Evolutionary conservation across 345 rosid genomes (phyloP).

Genomic region (Heritiera littoralis): DNA sequence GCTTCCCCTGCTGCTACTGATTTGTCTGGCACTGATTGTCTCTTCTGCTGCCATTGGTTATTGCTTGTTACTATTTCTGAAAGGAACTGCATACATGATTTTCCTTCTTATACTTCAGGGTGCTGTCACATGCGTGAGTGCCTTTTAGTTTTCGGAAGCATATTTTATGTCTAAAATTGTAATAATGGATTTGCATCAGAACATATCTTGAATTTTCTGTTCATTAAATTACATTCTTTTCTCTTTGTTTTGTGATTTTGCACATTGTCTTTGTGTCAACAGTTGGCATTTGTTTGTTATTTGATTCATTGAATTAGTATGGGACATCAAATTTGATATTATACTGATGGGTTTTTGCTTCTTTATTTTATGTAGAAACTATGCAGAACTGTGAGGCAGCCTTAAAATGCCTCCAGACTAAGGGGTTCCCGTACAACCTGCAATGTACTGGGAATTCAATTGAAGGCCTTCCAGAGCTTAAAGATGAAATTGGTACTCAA

Average conservation of each 20-base stretch:
- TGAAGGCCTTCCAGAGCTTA: conserved; percentile 40
- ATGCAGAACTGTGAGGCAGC: conserved; percentile 58
- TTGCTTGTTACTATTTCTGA: neutral
- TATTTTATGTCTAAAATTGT: neutral
- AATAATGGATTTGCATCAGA: neutral
- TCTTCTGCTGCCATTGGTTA: neutral
- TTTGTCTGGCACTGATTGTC: neutral
- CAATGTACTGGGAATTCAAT: conserved; percentile 40
- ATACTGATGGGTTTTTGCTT: neutral
- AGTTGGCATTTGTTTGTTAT: neutral
- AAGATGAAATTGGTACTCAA: conserved; percentile 38
- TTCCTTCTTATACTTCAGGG: neutral
- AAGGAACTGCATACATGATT: neutral
- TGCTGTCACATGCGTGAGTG: neutral
- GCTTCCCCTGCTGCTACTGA: neutral
- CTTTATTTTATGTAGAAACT: conserved; percentile 38
- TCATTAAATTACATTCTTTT: too few species aligned
- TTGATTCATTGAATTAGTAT: neutral
- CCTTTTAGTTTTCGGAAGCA: neutral
- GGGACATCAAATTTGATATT: neutral
- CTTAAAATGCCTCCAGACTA: conserved; percentile 46
- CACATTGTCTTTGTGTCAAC: neutral
- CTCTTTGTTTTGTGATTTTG: neutral
- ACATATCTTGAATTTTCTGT: neutral
- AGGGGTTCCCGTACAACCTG: conserved; percentile 41